phyloP scores from a whole-genome alignment of 169 alveolate species.

The Plasmodium coatneyi region DNA sequence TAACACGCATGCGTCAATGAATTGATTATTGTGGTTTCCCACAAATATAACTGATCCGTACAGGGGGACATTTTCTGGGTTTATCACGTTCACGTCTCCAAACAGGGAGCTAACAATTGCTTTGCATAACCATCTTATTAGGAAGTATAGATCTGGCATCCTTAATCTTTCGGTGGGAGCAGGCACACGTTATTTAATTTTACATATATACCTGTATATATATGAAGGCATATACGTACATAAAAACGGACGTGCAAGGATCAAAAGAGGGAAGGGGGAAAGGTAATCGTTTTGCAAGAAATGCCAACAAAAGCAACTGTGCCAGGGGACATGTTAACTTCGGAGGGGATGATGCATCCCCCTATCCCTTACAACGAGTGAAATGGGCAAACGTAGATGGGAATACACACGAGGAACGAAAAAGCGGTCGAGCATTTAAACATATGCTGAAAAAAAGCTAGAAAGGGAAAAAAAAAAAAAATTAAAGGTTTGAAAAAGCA shows the following conservation, averaged over 20 bases:
- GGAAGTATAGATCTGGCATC: conserved; percentile 61
- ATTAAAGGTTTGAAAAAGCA: neutral
- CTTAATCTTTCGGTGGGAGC: conserved; percentile 6
- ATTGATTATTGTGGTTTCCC: conserved; percentile 94
- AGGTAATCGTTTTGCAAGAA: neutral
- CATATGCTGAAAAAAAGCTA: conserved; percentile 1
- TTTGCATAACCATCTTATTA: conserved; percentile 71
- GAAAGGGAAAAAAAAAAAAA: neutral
- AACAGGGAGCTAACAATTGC: conserved; percentile 71
- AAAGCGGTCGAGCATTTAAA: neutral
- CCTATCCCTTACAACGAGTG: neutral
- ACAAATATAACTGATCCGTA: conserved; percentile 92
- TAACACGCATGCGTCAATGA: conserved; percentile 91
- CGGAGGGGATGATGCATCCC: neutral
- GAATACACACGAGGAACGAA: neutral
- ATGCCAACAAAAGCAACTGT: neutral
- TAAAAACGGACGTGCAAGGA: neutral
- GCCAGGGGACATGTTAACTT: neutral
- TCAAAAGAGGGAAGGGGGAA: neutral
- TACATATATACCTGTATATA: neutral
- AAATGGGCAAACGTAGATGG: neutral
- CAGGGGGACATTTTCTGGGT: conserved; percentile 92
- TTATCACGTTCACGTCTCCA: conserved; percentile 85
- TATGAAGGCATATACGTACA: neutral
- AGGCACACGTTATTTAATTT: neutral